These are phyloP conservation scores for Heterococcus sp. DNA, from an alignment of 108 stramenopile genomes.

Conservation along the genomic window DNA sequence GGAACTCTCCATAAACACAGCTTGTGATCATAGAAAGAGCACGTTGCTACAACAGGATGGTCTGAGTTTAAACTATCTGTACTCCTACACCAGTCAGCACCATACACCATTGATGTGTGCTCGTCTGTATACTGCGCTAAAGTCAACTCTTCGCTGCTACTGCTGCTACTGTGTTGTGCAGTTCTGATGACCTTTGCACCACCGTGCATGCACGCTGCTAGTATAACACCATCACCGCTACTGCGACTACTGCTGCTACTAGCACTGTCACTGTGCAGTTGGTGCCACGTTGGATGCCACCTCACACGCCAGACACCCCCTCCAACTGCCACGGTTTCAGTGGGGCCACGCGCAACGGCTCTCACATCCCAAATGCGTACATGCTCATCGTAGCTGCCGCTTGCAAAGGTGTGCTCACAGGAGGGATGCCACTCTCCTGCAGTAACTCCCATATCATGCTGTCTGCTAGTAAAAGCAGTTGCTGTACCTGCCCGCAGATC, in stretches of 20 bases:
- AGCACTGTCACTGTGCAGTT: not conserved
- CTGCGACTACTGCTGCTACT: not conserved
- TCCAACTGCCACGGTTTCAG: slow-evolving; percentile 2
- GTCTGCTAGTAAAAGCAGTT: slow-evolving; percentile 18
- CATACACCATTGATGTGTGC: slow-evolving; percentile 48
- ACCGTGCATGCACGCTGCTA: slow-evolving; percentile 49
- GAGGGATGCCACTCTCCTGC: slow-evolving; percentile 37
- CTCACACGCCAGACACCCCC: slow-evolving; percentile 41
- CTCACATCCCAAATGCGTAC: slow-evolving; percentile 38
- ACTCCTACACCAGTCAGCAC: slow-evolving; percentile 37
- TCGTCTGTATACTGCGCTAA: slow-evolving; percentile 5
- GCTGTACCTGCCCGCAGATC: slow-evolving; percentile 5
- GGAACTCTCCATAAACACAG: slow-evolving; percentile 43
- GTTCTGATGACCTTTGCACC: slow-evolving; percentile 28
- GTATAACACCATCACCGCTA: slow-evolving; percentile 12
- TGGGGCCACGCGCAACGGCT: not conserved
- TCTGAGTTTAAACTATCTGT: not conserved
- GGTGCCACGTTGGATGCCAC: slow-evolving; percentile 25
- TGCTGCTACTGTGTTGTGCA: not conserved
- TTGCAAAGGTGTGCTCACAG: slow-evolving; percentile 16
- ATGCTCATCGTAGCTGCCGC: slow-evolving; percentile 41
- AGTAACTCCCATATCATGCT: slow-evolving; percentile 28
- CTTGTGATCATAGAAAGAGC: slow-evolving; percentile 40
- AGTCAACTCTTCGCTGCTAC: not conserved
- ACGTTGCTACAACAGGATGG: slow-evolving; percentile 14